A percentile compares a stretch with the other conserved stretches of the same genome.
These are phyloP conservation scores for Schizonepeta tenuifolia DNA, from an alignment of 257 asterid genomes.

Conservation along the genomic window DNA sequence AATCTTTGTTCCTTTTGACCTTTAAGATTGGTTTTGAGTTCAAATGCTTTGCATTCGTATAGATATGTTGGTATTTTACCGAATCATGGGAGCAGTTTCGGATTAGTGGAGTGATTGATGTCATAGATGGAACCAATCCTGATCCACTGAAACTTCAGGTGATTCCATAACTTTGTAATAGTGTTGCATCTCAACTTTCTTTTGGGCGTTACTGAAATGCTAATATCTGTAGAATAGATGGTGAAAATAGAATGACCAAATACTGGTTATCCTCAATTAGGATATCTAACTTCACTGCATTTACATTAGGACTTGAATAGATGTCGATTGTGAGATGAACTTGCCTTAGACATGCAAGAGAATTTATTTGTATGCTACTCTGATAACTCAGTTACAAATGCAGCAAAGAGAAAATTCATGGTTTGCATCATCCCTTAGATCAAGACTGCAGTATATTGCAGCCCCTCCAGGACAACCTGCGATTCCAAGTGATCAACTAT, in stretches of 20 bases:
- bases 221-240: neutral
- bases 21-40: neutral
- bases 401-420: constrained; percentile 90
- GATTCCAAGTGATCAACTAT: constrained; percentile 39
- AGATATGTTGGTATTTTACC: constrained; percentile 96
- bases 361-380: neutral
- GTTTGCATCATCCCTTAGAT: constrained; percentile 76
- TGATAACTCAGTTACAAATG: constrained; percentile 25
- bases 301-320: neutral
- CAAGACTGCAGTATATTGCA: constrained; percentile 77
- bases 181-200: neutral
- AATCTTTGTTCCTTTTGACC: constrained; percentile 5
- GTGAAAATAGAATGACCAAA: neutral
- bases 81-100: constrained; percentile 97
- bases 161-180: neutral
- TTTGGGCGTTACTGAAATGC: neutral
- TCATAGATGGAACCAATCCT: constrained; percentile 64
- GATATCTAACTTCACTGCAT: neutral
- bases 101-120: constrained; percentile 69
- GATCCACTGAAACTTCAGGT: constrained; percentile 75
- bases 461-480: constrained; percentile 66
- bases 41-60: constrained; percentile 22
- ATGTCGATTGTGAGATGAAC: neutral
- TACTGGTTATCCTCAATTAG: too few species aligned
- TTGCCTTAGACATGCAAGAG: neutral